Percentiles rank a stretch among this genome's conserved stretches.
These are phyloP conservation scores for Cylindrotheca closterium DNA, from an alignment of 108 stramenopile species.

Conservation along the genomic window DNA sequence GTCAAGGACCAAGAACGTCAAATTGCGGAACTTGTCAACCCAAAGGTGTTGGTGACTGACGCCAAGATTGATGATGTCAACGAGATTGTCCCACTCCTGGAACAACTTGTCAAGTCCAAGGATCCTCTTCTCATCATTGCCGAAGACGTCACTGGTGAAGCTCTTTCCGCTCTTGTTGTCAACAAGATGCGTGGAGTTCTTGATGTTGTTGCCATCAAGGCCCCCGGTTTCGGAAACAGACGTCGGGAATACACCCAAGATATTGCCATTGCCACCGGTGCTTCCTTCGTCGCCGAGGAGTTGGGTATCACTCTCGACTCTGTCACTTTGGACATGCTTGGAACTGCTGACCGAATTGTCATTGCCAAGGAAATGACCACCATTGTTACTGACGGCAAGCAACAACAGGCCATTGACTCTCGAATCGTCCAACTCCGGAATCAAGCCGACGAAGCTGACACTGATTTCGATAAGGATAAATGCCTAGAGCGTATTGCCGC, in stretches of 20 bases:
- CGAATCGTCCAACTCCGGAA: constrained; percentile 88
- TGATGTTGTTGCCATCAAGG: constrained; percentile 95
- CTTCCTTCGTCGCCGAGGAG: constrained; percentile 95
- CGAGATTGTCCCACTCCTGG: constrained; percentile 93
- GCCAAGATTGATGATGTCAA: constrained; percentile 94
- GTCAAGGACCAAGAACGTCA: constrained; percentile 98
- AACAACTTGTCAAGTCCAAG: constrained; percentile 95
- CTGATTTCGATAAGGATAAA: constrained; percentile 93
- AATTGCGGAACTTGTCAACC: constrained; percentile 83
- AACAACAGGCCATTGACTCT: constrained; percentile 82
- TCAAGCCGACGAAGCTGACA: constrained; percentile 87
- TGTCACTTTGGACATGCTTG: constrained; percentile 93
- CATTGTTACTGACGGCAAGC: constrained; percentile 93
- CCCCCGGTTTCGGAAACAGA: constrained; percentile 95
- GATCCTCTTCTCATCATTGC: constrained; percentile 94
- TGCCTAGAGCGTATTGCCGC: constrained; percentile 93
- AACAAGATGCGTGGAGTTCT: constrained; percentile 99
- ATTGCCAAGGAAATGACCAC: constrained; percentile 92
- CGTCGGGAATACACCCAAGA: constrained; percentile 95
- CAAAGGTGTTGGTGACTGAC: constrained; percentile 92
- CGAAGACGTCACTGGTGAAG: constrained; percentile 97
- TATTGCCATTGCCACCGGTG: constrained; percentile 97
- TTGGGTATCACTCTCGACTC: constrained; percentile 95
- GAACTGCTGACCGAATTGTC: constrained; percentile 91
- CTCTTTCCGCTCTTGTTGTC: constrained; percentile 94